phyloP scores from a whole-genome alignment of 2,329 filamentous ascomycete genomes.

The Blastomyces silverae region DNA sequence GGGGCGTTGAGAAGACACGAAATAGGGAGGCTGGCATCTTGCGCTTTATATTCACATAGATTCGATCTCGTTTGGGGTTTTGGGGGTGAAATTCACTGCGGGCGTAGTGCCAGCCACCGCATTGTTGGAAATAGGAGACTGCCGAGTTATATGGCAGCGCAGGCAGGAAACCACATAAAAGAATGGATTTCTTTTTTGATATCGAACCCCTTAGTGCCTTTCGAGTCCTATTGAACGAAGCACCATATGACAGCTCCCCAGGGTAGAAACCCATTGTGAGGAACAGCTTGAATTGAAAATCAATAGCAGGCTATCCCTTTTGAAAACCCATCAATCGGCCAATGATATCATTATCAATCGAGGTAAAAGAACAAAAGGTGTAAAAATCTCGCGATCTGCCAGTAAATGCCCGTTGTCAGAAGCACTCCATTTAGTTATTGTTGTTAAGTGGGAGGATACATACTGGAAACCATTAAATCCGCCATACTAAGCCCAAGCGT shows the following conservation, averaged over 20 bases:
- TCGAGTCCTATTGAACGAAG: neutral
- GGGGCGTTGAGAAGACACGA: slow-evolving; percentile 2
- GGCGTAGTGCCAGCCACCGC: neutral
- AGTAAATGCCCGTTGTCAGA: neutral
- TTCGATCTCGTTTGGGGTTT: slow-evolving; percentile 3
- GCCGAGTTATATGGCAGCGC: neutral
- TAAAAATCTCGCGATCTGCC: neutral
- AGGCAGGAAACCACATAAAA: neutral
- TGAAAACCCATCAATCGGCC: neutral
- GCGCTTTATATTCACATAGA: slow-evolving; percentile 12
- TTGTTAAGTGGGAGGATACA: neutral
- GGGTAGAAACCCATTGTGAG: neutral
- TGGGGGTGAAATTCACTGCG: slow-evolving; percentile 13
- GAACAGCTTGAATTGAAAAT: neutral
- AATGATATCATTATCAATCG: neutral
- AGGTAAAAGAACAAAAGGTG: neutral
- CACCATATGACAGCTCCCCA: neutral
- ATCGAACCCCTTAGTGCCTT: neutral
- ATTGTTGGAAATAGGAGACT: neutral
- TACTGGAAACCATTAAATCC: neutral
- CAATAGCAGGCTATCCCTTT: neutral
- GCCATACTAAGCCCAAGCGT: neutral
- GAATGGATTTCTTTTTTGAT: neutral
- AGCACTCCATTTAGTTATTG: neutral
- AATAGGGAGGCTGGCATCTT: slow-evolving; percentile 12